These are phyloP conservation scores for Zygnema cylindricum DNA, from an alignment of 139 green algal species.

Conservation along the genomic window DNA sequence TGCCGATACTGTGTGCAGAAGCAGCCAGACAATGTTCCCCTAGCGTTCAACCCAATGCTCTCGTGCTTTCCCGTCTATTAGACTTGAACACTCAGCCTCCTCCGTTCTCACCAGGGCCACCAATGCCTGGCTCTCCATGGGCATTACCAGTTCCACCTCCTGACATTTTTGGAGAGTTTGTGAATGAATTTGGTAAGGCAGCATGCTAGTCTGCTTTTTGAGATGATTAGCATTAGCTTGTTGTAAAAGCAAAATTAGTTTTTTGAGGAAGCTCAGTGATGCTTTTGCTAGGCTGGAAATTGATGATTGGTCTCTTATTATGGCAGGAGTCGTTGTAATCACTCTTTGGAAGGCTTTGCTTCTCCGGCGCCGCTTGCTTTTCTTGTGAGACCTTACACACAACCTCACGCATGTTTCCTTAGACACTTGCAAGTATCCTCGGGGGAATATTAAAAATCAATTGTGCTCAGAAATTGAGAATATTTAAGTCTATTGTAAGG, in stretches of 20 bases:
- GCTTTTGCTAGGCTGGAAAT: not conserved
- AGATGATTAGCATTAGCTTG: not conserved
- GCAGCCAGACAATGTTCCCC: not conserved
- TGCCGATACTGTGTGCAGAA: not conserved
- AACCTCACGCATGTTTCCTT: not conserved
- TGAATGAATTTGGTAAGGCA: slow-evolving; percentile 18
- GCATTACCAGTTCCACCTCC: not conserved
- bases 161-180: slow-evolving; percentile 11
- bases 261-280: not conserved
- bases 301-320: not conserved
- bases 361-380: not conserved
- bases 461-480: no score
- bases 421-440: no score
- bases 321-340: not conserved
- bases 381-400: not conserved
- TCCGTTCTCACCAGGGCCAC: not conserved
- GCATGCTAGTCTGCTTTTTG: not conserved
- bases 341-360: slow-evolving; percentile 21
- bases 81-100: not conserved
- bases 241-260: not conserved
- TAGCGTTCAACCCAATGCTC: not conserved
- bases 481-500: no score
- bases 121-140: not conserved
- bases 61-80: not conserved
- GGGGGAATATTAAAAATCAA: no score